A percentile compares a stretch with the other conserved stretches of the same genome.
Conservation (phyloP, 2,329 filamentous ascomycete genomes). For the Botrytis sinoallii region DNA sequence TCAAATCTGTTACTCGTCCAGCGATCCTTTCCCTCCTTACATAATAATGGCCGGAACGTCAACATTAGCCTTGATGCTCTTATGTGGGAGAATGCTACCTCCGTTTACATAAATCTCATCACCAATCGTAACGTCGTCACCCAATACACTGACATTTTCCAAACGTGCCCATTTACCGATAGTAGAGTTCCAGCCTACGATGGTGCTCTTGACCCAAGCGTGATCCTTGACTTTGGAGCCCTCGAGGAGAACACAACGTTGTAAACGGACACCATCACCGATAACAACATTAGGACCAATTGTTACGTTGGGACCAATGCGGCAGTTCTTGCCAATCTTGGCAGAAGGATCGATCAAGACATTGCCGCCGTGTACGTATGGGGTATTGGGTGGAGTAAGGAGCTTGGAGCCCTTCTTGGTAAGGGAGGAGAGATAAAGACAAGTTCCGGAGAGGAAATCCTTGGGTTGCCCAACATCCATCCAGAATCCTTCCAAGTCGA, state of each 20-base stretch:
- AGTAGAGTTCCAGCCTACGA: conserved; percentile 96
- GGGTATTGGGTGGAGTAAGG: conserved; percentile 68
- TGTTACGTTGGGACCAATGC: conserved; percentile 94
- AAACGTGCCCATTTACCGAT: conserved; percentile 94
- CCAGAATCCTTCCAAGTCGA: conserved; percentile 97
- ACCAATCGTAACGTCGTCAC: conserved; percentile 95
- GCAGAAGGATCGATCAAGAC: conserved; percentile 91
- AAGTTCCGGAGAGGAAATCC: conserved; percentile 95
- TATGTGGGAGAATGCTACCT: conserved; percentile 91
- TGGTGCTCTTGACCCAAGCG: conserved; percentile 97
- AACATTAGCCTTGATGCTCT: conserved; percentile 98
- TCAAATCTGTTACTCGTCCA: background rate
- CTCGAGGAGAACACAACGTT: conserved; percentile 85
- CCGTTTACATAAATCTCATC: conserved; percentile 99
- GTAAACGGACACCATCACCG: conserved; percentile 89
- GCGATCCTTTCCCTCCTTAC: conserved; percentile 42
- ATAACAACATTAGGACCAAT: conserved; percentile 91
- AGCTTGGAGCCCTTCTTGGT: conserved; percentile 86
- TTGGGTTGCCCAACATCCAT: conserved; percentile 99
- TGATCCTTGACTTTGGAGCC: conserved; percentile 97
- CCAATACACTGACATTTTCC: conserved; percentile 97
- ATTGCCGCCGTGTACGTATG: conserved; percentile 89
- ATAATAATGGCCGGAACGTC: conserved; percentile 72
- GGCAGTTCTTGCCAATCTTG: conserved; percentile 97
- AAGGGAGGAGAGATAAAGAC: conserved; percentile 90